A percentile compares a stretch with the other conserved stretches of the same genome.
Conservation (phyloP, 129 eudicot genomes). For the Saposhnikovia divaricata region DNA sequence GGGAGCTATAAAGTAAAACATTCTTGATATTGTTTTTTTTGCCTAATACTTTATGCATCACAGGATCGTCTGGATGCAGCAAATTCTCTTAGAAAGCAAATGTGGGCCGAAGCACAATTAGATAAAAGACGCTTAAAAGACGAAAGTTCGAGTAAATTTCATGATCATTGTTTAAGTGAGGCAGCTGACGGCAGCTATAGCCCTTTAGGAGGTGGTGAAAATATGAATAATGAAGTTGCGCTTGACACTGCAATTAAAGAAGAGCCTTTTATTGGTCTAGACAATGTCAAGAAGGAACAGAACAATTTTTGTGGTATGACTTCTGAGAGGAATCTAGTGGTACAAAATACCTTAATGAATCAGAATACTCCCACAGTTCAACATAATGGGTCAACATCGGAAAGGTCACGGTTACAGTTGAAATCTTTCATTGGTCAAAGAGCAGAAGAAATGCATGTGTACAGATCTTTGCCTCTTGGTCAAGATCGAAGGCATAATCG, state of each 20-base stretch:
- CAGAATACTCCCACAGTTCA: conserved; percentile 36
- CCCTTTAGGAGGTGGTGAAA: conserved; percentile 33
- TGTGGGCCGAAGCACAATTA: conserved; percentile 94
- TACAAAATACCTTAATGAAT: conserved; percentile 32
- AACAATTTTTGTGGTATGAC: not conserved
- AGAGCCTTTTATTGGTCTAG: conserved; percentile 19
- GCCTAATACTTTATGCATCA: conserved; percentile 17
- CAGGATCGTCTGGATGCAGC: conserved; percentile 98
- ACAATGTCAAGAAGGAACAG: conserved; percentile 19
- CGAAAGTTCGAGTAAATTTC: conserved; percentile 44
- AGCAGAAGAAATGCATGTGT: conserved; percentile 88
- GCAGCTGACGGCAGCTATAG: conserved; percentile 51
- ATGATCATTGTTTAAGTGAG: conserved; percentile 36
- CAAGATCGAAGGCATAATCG: conserved; percentile 86
- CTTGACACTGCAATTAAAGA: conserved; percentile 22
- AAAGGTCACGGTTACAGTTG: conserved; percentile 79
- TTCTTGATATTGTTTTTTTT: not conserved
- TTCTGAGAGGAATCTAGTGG: conserved; percentile 4
- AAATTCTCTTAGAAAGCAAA: conserved; percentile 81
- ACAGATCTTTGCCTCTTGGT: conserved; percentile 93
- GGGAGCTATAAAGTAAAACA: not conserved
- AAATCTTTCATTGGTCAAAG: conserved; percentile 81
- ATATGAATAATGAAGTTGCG: conserved; percentile 30
- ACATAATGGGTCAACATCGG: conserved; percentile 64
- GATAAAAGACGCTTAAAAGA: conserved; percentile 77